Evolutionary conservation across 768 basidiomycete species (phyloP).

Genomic region (Neoboletus subvelutipes): DNA sequence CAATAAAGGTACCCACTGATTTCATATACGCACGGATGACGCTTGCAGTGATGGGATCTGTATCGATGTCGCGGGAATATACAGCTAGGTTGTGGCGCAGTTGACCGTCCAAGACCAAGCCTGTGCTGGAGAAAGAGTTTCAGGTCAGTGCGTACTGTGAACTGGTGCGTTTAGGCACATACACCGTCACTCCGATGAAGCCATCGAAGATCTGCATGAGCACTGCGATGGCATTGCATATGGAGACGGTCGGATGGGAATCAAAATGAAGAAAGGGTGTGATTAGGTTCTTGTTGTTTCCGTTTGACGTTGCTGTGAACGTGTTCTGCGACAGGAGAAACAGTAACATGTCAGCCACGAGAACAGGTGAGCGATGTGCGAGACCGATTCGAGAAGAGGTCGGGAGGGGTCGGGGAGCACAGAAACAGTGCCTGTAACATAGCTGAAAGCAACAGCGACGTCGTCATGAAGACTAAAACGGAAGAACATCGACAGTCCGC

Average conservation of each 20-base stretch:
- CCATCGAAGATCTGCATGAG: constrained; percentile 16
- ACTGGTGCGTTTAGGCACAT: background rate
- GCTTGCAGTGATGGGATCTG: background rate
- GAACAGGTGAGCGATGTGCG: too few species aligned
- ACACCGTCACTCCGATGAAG: background rate
- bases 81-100: background rate
- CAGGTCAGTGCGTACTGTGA: background rate
- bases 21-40: background rate
- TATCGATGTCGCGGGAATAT: background rate
- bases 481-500: too few species aligned
- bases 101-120: background rate
- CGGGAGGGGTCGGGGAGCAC: too few species aligned
- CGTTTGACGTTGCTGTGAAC: background rate
- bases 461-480: too few species aligned
- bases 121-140: background rate
- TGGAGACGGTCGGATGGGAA: constrained; percentile 4
- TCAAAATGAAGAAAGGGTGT: background rate
- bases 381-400: too few species aligned
- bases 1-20: background rate
- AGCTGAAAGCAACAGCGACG: too few species aligned
- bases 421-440: too few species aligned
- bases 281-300: background rate
- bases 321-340: constrained; percentile 5
- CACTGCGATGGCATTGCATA: constrained; percentile 8
- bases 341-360: too few species aligned